Percentiles rank a stretch among this genome's conserved stretches.
Conservation (phyloP, 164 flowering plant species). For the Dillenia suffruticosa region DNA sequence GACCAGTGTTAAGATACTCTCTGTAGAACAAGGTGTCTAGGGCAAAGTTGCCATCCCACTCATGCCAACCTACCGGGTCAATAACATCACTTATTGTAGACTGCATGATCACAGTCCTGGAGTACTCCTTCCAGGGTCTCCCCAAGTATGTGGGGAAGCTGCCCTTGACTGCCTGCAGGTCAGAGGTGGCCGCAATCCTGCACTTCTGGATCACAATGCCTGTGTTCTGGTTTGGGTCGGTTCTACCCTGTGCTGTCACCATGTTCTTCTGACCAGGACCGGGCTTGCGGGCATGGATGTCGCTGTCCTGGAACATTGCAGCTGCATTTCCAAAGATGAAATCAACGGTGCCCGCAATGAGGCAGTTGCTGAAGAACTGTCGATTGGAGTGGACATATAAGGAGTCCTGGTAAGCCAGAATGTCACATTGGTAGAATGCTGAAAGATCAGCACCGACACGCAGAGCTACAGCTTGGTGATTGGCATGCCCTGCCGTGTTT, state of each 20-base stretch:
- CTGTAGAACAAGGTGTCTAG: conserved; percentile 50
- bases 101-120: conserved; percentile 69
- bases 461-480: conserved; percentile 89
- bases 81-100: conserved; percentile 45
- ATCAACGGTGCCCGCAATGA: conserved; percentile 67
- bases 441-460: conserved; percentile 73
- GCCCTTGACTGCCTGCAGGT: conserved; percentile 31
- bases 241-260: conserved; percentile 76
- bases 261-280: conserved; percentile 57
- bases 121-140: conserved; percentile 77
- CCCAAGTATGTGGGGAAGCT: conserved; percentile 61
- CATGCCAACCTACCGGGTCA: conserved; percentile 64
- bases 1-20: conserved; percentile 63
- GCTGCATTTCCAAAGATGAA: conserved; percentile 87
- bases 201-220: conserved; percentile 70
- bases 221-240: conserved; percentile 79
- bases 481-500: conserved; percentile 83
- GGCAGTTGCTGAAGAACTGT: conserved; percentile 58
- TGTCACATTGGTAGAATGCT: conserved; percentile 71
- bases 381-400: conserved; percentile 81
- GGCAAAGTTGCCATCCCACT: conserved; percentile 65
- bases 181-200: conserved; percentile 56
- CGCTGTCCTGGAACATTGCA: conserved; percentile 57
- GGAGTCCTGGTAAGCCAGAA: conserved; percentile 81
- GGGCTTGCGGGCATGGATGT: conserved; percentile 71